These are phyloP conservation scores for Myotisia sp. DNA, from an alignment of 2,329 filamentous ascomycete genomes.

Conservation along the genomic window DNA sequence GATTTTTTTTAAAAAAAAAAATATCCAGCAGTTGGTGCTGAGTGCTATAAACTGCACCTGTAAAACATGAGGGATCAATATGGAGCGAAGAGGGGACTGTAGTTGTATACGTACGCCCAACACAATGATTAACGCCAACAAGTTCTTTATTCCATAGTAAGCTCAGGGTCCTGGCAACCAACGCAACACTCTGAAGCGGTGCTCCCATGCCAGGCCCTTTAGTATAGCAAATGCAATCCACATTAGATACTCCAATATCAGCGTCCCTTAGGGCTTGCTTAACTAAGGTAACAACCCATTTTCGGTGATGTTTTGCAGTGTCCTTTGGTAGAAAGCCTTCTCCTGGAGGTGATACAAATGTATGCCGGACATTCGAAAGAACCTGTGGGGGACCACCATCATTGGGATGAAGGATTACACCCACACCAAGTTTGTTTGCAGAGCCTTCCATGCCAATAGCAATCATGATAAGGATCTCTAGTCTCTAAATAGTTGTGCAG, in stretches of 20 bases:
- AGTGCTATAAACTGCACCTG: too few species aligned
- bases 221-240: conserved; percentile 92
- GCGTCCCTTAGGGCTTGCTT: conserved; percentile 64
- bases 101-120: conserved; percentile 51
- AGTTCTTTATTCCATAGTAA: conserved; percentile 80
- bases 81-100: neutral
- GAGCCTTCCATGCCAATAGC: conserved; percentile 74
- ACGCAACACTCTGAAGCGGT: conserved; percentile 70
- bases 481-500: too few species aligned
- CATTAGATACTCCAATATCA: conserved; percentile 44
- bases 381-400: conserved; percentile 47
- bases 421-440: conserved; percentile 93
- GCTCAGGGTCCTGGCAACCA: conserved; percentile 67
- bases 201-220: conserved; percentile 94
- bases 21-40: too few species aligned
- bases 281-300: conserved; percentile 70
- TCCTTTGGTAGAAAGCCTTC: conserved; percentile 94
- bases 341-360: conserved; percentile 79
- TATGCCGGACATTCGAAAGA: conserved; percentile 88
- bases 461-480: conserved; percentile 35
- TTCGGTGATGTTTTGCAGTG: conserved; percentile 80
- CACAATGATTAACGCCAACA: conserved; percentile 93
- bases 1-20: too few species aligned
- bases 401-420: conserved; percentile 64
- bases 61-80: neutral